Conservation (phyloP, 1,284 basidiomycete genomes). For the Cutaneotrichosporon cavernicola region DNA sequence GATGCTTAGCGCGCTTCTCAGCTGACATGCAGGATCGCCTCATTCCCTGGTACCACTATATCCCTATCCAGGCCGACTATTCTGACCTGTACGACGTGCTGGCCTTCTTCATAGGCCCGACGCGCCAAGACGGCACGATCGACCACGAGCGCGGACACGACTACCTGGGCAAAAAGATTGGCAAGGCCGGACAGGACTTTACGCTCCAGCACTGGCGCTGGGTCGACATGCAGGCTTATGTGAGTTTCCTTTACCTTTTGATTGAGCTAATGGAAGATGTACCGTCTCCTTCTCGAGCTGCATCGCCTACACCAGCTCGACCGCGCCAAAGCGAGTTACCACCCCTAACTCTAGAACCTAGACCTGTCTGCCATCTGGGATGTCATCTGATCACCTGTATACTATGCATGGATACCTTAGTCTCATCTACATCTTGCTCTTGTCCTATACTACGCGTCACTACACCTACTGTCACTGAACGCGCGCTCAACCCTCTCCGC, state of each 20-base stretch:
- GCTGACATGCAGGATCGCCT: slow-evolving; percentile 30
- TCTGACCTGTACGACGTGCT: slow-evolving; percentile 56
- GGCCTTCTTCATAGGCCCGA: slow-evolving; percentile 54
- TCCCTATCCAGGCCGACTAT: slow-evolving; percentile 55
- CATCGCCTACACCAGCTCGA: slow-evolving; percentile 45
- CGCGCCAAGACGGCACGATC: slow-evolving; percentile 43
- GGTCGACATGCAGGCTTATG: slow-evolving; percentile 56
- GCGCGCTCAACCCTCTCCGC: slow-evolving; percentile 37
- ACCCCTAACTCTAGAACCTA: not conserved
- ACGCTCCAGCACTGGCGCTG: slow-evolving; percentile 55
- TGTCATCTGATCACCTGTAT: not conserved
- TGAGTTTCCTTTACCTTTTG: slow-evolving; percentile 27
- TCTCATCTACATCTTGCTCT: not conserved
- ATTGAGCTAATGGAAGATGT: slow-evolving; percentile 34
- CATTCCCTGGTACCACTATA: slow-evolving; percentile 54
- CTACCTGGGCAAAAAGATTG: slow-evolving; percentile 56
- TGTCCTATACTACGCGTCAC: not conserved
- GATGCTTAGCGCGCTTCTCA: too few species aligned
- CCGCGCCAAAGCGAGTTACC: slow-evolving; percentile 36
- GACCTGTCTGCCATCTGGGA: not conserved
- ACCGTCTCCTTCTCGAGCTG: slow-evolving; percentile 50
- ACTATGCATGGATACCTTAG: slow-evolving; percentile 2
- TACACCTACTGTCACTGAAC: not conserved
- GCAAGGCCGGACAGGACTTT: slow-evolving; percentile 54
- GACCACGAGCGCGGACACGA: slow-evolving; percentile 49